These are phyloP conservation scores for Chenopodium album DNA, from an alignment of 148 eudicot species.

Conservation along the genomic window DNA sequence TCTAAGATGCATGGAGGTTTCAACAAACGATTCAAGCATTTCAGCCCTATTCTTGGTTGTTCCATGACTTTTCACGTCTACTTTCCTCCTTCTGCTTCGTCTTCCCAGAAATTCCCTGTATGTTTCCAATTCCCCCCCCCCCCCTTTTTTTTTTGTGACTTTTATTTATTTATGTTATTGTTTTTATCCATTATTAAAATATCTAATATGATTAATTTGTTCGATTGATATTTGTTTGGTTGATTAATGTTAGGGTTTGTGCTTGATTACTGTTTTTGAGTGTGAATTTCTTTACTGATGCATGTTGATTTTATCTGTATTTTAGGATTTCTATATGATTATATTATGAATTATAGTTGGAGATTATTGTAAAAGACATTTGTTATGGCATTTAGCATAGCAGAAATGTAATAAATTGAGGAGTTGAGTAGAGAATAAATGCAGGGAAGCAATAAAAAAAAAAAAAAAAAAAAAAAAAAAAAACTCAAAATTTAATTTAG, in stretches of 20 bases:
- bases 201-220: background rate
- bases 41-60: slow-evolving; percentile 74
- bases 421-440: too few species aligned
- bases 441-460: too few species aligned
- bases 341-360: background rate
- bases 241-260: slow-evolving; percentile 7
- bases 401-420: too few species aligned
- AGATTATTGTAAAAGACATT: background rate
- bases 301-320: background rate
- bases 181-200: too few species aligned
- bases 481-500: too few species aligned
- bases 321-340: background rate
- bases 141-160: background rate
- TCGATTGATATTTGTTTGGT: background rate
- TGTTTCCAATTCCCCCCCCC: slow-evolving; percentile 2
- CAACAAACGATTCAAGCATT: slow-evolving; percentile 93
- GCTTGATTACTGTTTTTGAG: background rate
- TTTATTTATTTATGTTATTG: background rate
- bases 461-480: too few species aligned
- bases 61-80: slow-evolving; percentile 84
- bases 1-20: slow-evolving; percentile 83
- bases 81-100: slow-evolving; percentile 70
- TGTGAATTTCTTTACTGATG: slow-evolving; percentile 9
- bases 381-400: background rate
- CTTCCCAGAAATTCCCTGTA: slow-evolving; percentile 79